Conservation (phyloP, 2,329 filamentous ascomycete genomes). For the Aspergillus sp. region DNA sequence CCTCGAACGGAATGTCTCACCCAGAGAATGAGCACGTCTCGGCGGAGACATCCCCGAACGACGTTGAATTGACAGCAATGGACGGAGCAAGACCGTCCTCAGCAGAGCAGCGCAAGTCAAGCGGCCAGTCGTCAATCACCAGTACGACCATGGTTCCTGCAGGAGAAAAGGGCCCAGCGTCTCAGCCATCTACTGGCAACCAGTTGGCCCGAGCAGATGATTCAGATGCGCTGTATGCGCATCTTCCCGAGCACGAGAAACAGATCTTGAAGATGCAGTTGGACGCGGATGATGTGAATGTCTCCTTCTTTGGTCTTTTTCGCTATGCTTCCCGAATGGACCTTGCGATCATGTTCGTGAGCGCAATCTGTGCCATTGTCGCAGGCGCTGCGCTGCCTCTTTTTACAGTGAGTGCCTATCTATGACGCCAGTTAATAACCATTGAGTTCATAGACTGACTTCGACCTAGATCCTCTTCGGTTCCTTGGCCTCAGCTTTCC, state of each 20-base stretch:
- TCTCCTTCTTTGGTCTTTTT: constrained; percentile 66
- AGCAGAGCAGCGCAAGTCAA: constrained; percentile 19
- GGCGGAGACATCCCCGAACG: constrained; percentile 6
- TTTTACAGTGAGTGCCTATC: constrained; percentile 63
- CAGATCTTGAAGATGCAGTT: constrained; percentile 69
- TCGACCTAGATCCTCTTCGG: constrained; percentile 67
- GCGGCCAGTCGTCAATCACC: constrained; percentile 22
- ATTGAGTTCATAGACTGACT: neutral
- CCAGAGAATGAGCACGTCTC: constrained; percentile 11
- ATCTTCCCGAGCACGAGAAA: constrained; percentile 67
- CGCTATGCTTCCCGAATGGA: constrained; percentile 70
- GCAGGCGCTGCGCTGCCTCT: constrained; percentile 74
- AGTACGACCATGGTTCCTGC: constrained; percentile 24
- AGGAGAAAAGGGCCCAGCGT: constrained; percentile 22
- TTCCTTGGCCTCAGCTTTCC: constrained; percentile 71
- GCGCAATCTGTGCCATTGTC: constrained; percentile 65
- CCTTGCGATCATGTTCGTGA: constrained; percentile 62
- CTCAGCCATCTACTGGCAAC: constrained; percentile 10
- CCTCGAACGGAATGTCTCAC: constrained; percentile 13
- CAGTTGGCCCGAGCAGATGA: constrained; percentile 31
- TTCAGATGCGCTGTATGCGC: constrained; percentile 56
- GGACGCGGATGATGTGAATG: constrained; percentile 62
- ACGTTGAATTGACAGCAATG: constrained; percentile 8
- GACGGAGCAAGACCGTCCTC: constrained; percentile 8
- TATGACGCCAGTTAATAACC: neutral